Percentiles rank a stretch among this genome's conserved stretches.
Evolutionary conservation across 1,139 yeast species (phyloP).

Genomic region (Protomyces inundatus): DNA sequence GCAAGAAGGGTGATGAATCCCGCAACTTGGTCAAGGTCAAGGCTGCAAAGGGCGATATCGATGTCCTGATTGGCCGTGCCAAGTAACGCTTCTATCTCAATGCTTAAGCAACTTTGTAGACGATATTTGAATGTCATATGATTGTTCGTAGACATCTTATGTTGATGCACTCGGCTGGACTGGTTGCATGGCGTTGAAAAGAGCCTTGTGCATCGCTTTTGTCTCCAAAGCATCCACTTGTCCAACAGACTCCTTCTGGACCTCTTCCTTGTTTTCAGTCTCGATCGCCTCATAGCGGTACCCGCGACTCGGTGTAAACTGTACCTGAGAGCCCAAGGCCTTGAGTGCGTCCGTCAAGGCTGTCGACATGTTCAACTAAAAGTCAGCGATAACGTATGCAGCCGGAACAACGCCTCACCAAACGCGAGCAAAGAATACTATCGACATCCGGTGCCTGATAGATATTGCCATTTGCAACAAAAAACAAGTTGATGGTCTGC

Average conservation of each 20-base stretch:
- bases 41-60: conserved; percentile 24
- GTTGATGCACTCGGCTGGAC: too few relatives aligned
- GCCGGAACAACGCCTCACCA: conserved; percentile 33
- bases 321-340: neutral
- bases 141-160: too few relatives aligned
- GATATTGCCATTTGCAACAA: conserved; percentile 83
- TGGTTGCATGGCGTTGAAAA: neutral
- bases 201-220: neutral
- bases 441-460: conserved; percentile 77
- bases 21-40: conserved; percentile 15
- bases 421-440: conserved; percentile 52
- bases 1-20: conserved; percentile 19
- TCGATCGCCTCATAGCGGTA: neutral
- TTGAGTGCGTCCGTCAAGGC: neutral
- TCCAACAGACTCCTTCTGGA: neutral
- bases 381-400: neutral
- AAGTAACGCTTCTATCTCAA: too few relatives aligned
- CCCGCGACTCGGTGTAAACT: neutral
- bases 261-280: neutral
- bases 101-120: too few relatives aligned
- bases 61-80: conserved; percentile 6
- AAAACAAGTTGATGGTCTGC: conserved; percentile 63
- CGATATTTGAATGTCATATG: too few relatives aligned
- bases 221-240: neutral
- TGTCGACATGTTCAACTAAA: neutral